Conservation (phyloP, 1,284 basidiomycete species). For the Pyrrhoderma noxium region DNA sequence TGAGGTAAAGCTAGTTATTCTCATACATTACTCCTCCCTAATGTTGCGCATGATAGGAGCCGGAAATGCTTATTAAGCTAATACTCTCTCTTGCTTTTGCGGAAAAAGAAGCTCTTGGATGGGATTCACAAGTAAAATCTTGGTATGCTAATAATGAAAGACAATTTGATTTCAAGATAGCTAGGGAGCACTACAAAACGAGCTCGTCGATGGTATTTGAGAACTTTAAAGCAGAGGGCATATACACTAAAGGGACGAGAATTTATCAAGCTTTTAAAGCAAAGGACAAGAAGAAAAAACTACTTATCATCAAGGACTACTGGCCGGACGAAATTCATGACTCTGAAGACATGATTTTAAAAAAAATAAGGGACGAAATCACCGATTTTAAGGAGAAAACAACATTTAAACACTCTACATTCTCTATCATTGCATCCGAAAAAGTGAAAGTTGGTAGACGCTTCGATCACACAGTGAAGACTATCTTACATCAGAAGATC, state of each 20-base stretch:
- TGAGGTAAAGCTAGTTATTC: background rate
- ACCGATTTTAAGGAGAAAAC: too few relatives aligned
- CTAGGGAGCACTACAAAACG: background rate
- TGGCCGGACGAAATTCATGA: too few relatives aligned
- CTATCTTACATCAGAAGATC: background rate
- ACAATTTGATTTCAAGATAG: background rate
- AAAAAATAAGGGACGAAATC: too few relatives aligned
- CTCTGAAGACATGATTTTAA: too few relatives aligned
- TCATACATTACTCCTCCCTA: background rate
- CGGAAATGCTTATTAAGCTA: background rate
- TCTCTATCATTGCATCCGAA: too few relatives aligned
- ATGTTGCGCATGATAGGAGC: background rate
- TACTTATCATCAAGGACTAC: too few relatives aligned
- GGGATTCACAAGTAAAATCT: background rate
- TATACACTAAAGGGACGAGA: conserved; percentile 1
- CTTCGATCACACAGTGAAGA: background rate
- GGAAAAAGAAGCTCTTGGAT: background rate
- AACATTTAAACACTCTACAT: too few relatives aligned
- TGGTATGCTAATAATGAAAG: background rate
- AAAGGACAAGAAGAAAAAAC: too few relatives aligned
- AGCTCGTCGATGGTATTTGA: background rate
- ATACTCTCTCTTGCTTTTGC: conserved; percentile 3
- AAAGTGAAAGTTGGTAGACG: background rate
- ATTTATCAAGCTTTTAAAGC: background rate
- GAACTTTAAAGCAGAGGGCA: background rate